A percentile compares a stretch with the other conserved stretches of the same genome.
phyloP scores from a whole-genome alignment of 1,139 yeast genomes.

The Taphrina flavorubra region DNA sequence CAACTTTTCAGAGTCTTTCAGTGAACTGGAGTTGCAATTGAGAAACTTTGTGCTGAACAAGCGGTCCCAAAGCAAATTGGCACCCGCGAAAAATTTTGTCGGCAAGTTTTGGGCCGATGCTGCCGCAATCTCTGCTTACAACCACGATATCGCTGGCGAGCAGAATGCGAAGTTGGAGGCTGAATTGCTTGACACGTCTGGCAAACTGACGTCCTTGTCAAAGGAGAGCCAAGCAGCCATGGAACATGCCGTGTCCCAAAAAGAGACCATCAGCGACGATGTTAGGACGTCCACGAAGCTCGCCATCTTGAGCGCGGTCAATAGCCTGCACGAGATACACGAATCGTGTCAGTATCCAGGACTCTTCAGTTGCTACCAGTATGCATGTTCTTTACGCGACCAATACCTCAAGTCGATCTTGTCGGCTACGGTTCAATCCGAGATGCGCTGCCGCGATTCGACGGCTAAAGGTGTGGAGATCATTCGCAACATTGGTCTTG shows the following conservation, averaged over 20 bases:
- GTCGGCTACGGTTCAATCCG: constrained; percentile 19
- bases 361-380: constrained; percentile 13
- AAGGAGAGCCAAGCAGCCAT: constrained; percentile 13
- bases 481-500: constrained; percentile 24
- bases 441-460: constrained; percentile 12
- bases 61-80: constrained; percentile 82
- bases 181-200: constrained; percentile 43
- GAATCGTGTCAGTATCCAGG: constrained; percentile 18
- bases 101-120: constrained; percentile 72
- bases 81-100: constrained; percentile 89
- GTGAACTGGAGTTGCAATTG: constrained; percentile 79
- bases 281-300: constrained; percentile 8
- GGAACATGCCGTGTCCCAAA: constrained; percentile 14
- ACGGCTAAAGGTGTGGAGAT: constrained; percentile 30
- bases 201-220: constrained; percentile 12
- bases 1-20: constrained; percentile 58
- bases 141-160: constrained; percentile 60
- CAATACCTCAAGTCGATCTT: constrained; percentile 24
- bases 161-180: constrained; percentile 59
- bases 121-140: constrained; percentile 63
- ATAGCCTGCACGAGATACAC: not conserved
- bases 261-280: constrained; percentile 25
- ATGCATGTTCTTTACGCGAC: constrained; percentile 18
- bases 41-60: constrained; percentile 87
- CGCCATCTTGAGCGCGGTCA: not conserved